phyloP scores from a whole-genome alignment of 1,284 basidiomycete genomes.

The Lentinula novae-zelandiae region DNA sequence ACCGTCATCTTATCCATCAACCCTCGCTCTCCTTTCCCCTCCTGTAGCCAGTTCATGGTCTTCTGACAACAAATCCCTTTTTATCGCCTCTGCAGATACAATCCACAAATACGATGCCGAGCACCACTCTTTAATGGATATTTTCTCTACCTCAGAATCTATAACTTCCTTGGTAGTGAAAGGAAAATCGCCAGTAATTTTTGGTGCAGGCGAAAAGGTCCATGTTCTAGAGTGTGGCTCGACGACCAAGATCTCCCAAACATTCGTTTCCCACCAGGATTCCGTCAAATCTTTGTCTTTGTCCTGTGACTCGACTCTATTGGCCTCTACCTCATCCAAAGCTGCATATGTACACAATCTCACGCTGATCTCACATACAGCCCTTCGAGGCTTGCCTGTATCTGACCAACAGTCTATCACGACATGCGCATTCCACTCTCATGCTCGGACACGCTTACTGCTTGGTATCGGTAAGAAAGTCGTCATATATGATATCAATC shows the following conservation, averaged over 20 bases:
- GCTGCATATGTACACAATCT: constrained; percentile 61
- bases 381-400: constrained; percentile 47
- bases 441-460: constrained; percentile 53
- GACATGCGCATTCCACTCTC: constrained; percentile 56
- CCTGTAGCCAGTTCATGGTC: constrained; percentile 51
- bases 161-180: constrained; percentile 42
- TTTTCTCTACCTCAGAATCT: constrained; percentile 31
- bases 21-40: constrained; percentile 32
- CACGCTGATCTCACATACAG: constrained; percentile 44
- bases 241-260: constrained; percentile 45
- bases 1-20: constrained; percentile 35
- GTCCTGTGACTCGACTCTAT: constrained; percentile 52
- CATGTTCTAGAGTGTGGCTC: constrained; percentile 59
- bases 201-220: constrained; percentile 46
- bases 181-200: constrained; percentile 45
- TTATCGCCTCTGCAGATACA: constrained; percentile 40
- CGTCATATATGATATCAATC: constrained; percentile 58
- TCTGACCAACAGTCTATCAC: constrained; percentile 30
- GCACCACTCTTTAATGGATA: constrained; percentile 37
- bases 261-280: constrained; percentile 59
- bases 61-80: constrained; percentile 48
- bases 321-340: constrained; percentile 50
- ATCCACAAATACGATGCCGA: constrained; percentile 52
- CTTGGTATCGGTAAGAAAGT: constrained; percentile 51
- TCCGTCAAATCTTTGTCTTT: constrained; percentile 49